Evolutionary conservation across 2,329 filamentous ascomycete species (phyloP).

Genomic region (Cercospora beticola): DNA sequence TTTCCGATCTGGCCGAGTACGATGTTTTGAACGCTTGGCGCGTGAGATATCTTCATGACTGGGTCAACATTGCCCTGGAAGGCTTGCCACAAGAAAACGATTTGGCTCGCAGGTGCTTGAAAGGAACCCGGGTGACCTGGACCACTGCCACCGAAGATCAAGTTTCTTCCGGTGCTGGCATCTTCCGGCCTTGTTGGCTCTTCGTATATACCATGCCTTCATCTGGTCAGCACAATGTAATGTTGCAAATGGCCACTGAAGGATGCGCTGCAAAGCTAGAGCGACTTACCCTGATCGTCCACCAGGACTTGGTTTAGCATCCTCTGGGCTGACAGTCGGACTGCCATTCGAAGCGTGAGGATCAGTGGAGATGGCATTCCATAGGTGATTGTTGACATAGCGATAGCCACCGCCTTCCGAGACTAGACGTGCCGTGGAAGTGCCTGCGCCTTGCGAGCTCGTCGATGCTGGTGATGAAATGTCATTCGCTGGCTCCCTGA

Average conservation of each 20-base stretch:
- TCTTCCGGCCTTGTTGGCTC: constrained; percentile 12
- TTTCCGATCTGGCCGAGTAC: constrained; percentile 60
- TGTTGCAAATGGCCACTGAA: background rate
- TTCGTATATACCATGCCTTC: constrained; percentile 12
- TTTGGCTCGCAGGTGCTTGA: constrained; percentile 35
- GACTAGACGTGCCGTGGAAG: constrained; percentile 26
- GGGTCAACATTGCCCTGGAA: constrained; percentile 75
- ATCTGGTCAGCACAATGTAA: background rate
- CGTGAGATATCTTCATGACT: constrained; percentile 69
- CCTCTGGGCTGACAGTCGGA: constrained; percentile 14
- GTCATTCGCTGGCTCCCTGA: constrained; percentile 10
- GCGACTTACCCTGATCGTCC: constrained; percentile 12
- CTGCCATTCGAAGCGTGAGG: constrained; percentile 16
- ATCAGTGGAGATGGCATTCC: constrained; percentile 26
- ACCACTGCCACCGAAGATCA: constrained; percentile 24
- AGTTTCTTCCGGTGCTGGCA: constrained; percentile 19
- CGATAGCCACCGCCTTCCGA: constrained; percentile 27
- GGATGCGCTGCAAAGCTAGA: constrained; percentile 3
- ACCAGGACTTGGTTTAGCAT: constrained; percentile 7
- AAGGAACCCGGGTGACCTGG: constrained; percentile 25
- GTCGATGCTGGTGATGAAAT: constrained; percentile 23
- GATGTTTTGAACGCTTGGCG: constrained; percentile 67
- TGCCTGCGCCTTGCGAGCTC: constrained; percentile 16
- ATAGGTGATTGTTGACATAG: constrained; percentile 32
- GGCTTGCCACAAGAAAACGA: constrained; percentile 71